Evolutionary conservation across 2,329 filamentous ascomycete genomes (phyloP), one percentile per base, ranked within the genome.

Genomic region (Didymella sp.): DNA sequence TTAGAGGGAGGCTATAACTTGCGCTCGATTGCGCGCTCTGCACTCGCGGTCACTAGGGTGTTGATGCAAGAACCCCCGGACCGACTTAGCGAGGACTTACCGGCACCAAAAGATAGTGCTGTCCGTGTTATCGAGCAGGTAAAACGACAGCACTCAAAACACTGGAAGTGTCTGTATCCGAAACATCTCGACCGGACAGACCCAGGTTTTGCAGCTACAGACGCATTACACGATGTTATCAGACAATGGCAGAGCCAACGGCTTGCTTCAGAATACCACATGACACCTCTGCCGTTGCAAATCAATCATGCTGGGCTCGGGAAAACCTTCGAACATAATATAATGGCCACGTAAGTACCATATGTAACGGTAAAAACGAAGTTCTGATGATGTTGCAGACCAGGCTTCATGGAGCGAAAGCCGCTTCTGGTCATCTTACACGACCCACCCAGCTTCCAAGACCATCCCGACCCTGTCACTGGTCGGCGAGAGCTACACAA

Each of bases 1-100:
- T 82, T 99, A 2, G 95, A 99, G 76, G 95, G 95, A 21, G 95
- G 95, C 8, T 99, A 99, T 77, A 98, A 98, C 68, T 85, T 99
- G 22, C 82, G 87, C 44, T 95, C 95, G 0, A 99, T 99, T 56
- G 96, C 95, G 0, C 88, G 90, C 55, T 98, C 95, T 4, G 93
- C 95, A 1, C 83, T 97, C 4, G 92, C 94, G 2, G 95, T 99
- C 1, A 95, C 92, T 1, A 87, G 88, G 58, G 97, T 94, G 0
- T 82, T 99, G 41, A 98, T 99, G 92, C 92, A 95, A 21, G 93
- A 99, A 70, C 91, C 94, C 11, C 95, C 95, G 2, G 86, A 87
- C 55, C 80, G 84, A 48, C 73, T 87, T 13, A 74, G 75, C 45
- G 67, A 73, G 35, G 74, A 78, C 7, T 77, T 79, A 1, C 69